phyloP scores from a whole-genome alignment of 1,284 basidiomycete species.

The Malassezia dermatis region DNA sequence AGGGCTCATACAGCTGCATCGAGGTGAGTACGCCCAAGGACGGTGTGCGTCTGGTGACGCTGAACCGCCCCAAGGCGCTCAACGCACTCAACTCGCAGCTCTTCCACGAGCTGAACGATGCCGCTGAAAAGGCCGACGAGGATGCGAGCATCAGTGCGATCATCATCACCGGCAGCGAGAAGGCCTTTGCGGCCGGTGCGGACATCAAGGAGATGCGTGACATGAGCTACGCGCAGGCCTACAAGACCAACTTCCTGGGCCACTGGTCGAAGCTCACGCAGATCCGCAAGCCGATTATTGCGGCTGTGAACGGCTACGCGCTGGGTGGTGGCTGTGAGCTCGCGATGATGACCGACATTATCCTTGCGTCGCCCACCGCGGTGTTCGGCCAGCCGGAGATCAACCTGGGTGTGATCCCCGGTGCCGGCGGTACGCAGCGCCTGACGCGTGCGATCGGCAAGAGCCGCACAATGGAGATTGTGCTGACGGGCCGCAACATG shows the following conservation, averaged over 20 bases:
- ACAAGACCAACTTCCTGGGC: constrained; percentile 76
- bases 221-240: constrained; percentile 75
- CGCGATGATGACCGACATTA: constrained; percentile 64
- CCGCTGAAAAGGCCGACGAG: constrained; percentile 63
- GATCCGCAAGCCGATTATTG: constrained; percentile 84
- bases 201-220: constrained; percentile 91
- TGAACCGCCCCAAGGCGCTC: constrained; percentile 90
- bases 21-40: constrained; percentile 63
- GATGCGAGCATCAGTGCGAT: constrained; percentile 57
- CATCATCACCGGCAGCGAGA: constrained; percentile 84
- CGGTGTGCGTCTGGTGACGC: constrained; percentile 73
- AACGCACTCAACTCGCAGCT: constrained; percentile 55
- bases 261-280: constrained; percentile 70
- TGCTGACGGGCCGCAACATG: constrained; percentile 67
- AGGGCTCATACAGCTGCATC: constrained; percentile 57
- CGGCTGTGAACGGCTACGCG: constrained; percentile 88
- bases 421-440: constrained; percentile 70
- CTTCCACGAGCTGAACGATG: constrained; percentile 62
- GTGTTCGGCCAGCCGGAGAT: constrained; percentile 96
- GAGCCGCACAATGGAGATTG: constrained; percentile 87
- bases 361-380: constrained; percentile 84
- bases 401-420: constrained; percentile 90
- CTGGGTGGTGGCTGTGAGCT: constrained; percentile 58
- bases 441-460: constrained; percentile 80
- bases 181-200: constrained; percentile 86